These are phyloP conservation scores for Furcasterigmium furcatum DNA, from an alignment of 2,329 filamentous ascomycete genomes.

Conservation along the genomic window DNA sequence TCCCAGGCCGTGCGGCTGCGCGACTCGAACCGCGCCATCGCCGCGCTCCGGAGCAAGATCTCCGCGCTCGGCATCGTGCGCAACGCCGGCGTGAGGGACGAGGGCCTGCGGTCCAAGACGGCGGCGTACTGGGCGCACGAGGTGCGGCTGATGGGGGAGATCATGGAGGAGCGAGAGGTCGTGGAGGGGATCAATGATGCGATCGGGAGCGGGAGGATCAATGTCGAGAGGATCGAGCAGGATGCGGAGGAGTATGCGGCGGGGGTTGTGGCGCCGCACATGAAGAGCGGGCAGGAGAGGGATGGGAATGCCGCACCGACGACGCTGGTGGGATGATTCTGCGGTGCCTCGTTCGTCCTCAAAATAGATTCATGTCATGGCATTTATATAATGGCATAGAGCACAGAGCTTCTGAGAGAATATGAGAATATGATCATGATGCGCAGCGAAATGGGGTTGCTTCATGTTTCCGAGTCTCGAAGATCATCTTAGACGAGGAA, in stretches of 20 bases:
- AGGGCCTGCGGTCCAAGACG: conserved; percentile 61
- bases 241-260: conserved; percentile 63
- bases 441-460: too few relatives aligned
- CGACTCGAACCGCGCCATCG: conserved; percentile 50
- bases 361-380: too few relatives aligned
- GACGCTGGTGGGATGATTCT: conserved; percentile 2
- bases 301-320: conserved; percentile 6
- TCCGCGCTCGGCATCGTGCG: conserved; percentile 71
- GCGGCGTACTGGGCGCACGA: conserved; percentile 81
- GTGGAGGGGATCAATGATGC: conserved; percentile 68
- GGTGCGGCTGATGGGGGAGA: conserved; percentile 65
- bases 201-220: conserved; percentile 55
- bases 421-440: too few relatives aligned
- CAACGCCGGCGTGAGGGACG: conserved; percentile 76
- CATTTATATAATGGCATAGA: too few relatives aligned
- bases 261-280: conserved; percentile 29
- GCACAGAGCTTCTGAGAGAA: too few relatives aligned
- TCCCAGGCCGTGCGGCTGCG: conserved; percentile 66
- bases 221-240: conserved; percentile 56
- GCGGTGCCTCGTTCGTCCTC: too few relatives aligned
- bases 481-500: too few relatives aligned
- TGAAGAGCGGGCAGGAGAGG: conserved; percentile 14
- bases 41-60: conserved; percentile 61
- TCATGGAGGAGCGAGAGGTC: conserved; percentile 77
- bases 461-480: too few relatives aligned